These are phyloP conservation scores for Glycine latifolia DNA, from an alignment of 306 rosid species.

Conservation along the genomic window DNA sequence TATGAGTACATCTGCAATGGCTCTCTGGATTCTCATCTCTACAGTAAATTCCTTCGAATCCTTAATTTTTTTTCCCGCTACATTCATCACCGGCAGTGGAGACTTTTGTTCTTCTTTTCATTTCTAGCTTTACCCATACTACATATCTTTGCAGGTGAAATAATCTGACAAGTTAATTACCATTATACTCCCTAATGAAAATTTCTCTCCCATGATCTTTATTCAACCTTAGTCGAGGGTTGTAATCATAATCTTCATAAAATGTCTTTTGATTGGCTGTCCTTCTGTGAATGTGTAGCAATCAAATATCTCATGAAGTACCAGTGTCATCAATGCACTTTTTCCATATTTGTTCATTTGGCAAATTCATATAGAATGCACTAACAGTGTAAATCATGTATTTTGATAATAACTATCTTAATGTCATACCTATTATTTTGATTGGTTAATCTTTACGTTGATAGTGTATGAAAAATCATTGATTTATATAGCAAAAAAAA, in stretches of 20 bases:
- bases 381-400: no score
- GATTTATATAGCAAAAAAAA: background rate
- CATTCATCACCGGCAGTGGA: slow-evolving; percentile 11
- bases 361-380: background rate
- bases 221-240: slow-evolving; percentile 9
- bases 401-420: no score
- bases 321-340: background rate
- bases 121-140: background rate
- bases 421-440: no score
- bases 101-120: background rate
- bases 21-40: slow-evolving; percentile 91
- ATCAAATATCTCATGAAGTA: background rate
- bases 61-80: background rate
- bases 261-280: background rate
- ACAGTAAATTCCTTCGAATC: slow-evolving; percentile 59
- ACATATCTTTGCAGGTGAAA: no score
- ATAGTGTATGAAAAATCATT: no score
- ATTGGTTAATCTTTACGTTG: no score
- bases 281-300: background rate
- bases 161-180: background rate
- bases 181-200: background rate
- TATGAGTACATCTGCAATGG: slow-evolving; percentile 94
- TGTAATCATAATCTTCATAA: slow-evolving; percentile 2
- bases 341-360: background rate
- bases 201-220: slow-evolving; percentile 1